Base-by-base conservation (phyloP, 805 yeast species). In the Starmerella davenportii region DNA sequence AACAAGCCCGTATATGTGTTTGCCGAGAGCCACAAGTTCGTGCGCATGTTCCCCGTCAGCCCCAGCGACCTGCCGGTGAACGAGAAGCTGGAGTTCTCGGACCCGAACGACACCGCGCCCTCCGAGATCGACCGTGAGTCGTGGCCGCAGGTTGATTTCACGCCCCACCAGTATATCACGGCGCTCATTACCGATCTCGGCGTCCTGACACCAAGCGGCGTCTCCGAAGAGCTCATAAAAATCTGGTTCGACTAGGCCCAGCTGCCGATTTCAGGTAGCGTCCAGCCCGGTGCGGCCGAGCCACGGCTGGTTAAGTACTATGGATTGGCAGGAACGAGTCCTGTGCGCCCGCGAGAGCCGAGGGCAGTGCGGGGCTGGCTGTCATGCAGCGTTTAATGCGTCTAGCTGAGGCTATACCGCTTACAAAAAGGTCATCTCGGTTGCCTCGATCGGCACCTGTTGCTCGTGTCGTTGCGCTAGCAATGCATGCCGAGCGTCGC, bases 101-200 rank as follows among this genome's bases (percentile, higher is more conserved):
- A 34, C 38, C 70, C 72, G 46, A 24, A 21, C 11, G 41, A 38
- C 37, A n/a, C 39, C 9, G 21, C 21, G 21, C 34, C 36, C 4
- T 20, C 18, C 24, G 60, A 61, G 2, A 43, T 49, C 15, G 44
- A 45, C 37, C 36, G 39, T 14, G 54, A 61, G 18, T 50, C 61
- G 37, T 64, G 68, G 36, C 82, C 84, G 17, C 63, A 65, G 37
- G 71, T 84, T 36, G 99, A 90, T 58, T 92, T 84, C 61, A 90
- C 99, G 0, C 93, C 95, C 11, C 95, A 90, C 59, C 87, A 85
- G 50, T 82, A 76, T 53, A 79, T 90, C 38, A 90, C 98, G 2
- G 96, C 96, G 3, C 68, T 90, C 48, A 82, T 90, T 43, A 87
- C 98, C 3, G 99, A 90, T 57, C 65, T 90, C 46, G 99, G 99